Conservation (phyloP, 192 early-diverging fungal species). For the Podila verticillata region DNA sequence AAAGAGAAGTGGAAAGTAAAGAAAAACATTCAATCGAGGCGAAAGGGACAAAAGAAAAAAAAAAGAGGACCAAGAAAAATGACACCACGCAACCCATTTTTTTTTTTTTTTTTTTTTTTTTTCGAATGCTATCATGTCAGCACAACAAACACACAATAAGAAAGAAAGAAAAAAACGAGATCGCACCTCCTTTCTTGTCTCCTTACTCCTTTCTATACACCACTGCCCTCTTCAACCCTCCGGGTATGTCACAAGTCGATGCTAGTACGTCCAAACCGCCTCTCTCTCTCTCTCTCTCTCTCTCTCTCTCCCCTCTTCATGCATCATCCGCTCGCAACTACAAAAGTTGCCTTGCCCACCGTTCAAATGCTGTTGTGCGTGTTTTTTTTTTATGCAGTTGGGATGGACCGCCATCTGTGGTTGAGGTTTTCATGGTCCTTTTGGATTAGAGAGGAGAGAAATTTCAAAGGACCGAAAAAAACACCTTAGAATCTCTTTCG, state of each 20-base stretch:
- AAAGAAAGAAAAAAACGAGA: neutral
- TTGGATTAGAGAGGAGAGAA: neutral
- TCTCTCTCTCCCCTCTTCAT: too few species aligned
- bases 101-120: too few species aligned
- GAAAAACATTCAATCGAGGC: too few species aligned
- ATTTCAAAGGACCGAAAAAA: neutral
- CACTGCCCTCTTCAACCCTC: neutral
- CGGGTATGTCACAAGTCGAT: neutral
- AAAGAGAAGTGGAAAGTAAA: too few species aligned
- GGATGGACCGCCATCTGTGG: neutral
- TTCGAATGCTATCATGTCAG: neutral
- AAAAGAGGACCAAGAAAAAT: neutral
- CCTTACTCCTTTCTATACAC: too few species aligned
- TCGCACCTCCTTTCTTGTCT: conserved; percentile 2
- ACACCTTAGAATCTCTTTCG: neutral
- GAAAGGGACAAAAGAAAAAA: too few species aligned
- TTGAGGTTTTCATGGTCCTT: neutral
- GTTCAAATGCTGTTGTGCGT: too few species aligned
- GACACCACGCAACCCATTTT: neutral
- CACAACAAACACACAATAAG: neutral
- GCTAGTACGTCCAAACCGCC: neutral
- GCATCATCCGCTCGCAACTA: too few species aligned
- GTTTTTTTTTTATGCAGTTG: neutral
- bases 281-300: too few species aligned
- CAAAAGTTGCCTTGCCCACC: too few species aligned